Evolutionary conservation across 202 grass and related monocot species (phyloP).

Genomic region (Elaeis oleifera): DNA sequence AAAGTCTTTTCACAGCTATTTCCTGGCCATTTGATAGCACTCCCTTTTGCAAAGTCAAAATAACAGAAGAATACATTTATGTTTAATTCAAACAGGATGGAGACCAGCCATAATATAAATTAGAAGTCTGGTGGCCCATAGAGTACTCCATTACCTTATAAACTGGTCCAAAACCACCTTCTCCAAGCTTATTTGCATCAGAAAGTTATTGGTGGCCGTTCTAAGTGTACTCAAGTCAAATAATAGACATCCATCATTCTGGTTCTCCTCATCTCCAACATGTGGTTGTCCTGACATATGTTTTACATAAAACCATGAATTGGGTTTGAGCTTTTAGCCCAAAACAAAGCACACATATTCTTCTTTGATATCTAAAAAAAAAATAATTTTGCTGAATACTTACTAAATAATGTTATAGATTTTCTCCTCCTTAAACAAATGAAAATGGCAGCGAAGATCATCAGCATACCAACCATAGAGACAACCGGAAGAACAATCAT

Average conservation of each 20-base stretch:
- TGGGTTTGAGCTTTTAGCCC: no score
- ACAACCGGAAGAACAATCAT: neutral
- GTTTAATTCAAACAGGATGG: neutral
- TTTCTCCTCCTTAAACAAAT: neutral
- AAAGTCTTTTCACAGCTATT: slow-evolving; percentile 69
- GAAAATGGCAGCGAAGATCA: neutral
- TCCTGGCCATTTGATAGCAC: slow-evolving; percentile 41
- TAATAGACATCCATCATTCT: slow-evolving; percentile 23
- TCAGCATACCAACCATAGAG: neutral
- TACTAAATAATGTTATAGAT: neutral
- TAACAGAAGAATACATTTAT: no score
- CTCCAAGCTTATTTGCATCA: slow-evolving; percentile 51
- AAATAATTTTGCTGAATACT: neutral
- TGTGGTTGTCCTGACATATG: slow-evolving; percentile 2
- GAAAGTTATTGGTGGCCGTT: slow-evolving; percentile 50
- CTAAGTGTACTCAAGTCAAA: slow-evolving; percentile 28
- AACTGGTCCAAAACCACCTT: slow-evolving; percentile 70
- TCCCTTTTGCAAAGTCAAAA: slow-evolving; percentile 30
- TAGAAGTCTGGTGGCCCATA: no score
- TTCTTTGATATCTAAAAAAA: no score
- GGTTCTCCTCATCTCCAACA: neutral
- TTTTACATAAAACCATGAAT: neutral
- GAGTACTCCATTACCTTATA: slow-evolving; percentile 42
- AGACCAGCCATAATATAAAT: no score
- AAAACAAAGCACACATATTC: no score